Evolutionary conservation across 371 early-diverging fungal species (phyloP), one percentile per base, ranked within the genome.

Genomic region (Spiromyces aspiralis): DNA sequence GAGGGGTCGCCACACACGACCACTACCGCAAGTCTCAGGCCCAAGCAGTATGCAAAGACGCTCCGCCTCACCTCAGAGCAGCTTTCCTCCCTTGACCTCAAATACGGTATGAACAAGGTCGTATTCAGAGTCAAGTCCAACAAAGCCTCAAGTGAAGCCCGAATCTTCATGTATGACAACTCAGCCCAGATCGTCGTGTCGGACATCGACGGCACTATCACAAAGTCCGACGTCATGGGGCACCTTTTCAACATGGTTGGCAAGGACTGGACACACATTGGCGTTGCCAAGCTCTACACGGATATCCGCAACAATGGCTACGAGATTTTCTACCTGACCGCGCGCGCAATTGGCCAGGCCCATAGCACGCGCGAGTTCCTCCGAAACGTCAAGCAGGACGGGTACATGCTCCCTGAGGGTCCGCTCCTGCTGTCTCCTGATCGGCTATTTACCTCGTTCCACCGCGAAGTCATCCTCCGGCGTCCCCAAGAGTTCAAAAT

Each of bases 141-240:
- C 23, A 75, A 82, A 61, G 67, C 67, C 3, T 69, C 64, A 25
- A 89, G 90, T 57, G 67, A 76, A 12, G 83, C 91, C 13, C 81
- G 84, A 50, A 78, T 95, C 19, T 99, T 88, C 64, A 73, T 92
- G 23, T 98, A 94, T 92, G 73, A 83, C 27, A 63, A 81, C 54
- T 77, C 82, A 56, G 82, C 83, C 41, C 78, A 90, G 49, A 79
- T 99, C 25, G 93, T 99, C 23, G 88, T 99, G 48, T 92, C 93
- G 0, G 99, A 99, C 66, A 91, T 99, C 55, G 99, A 99, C 66
- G 99, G 99, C 42, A 99, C 99, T 0, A 97, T 99, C 50, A 99
- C 99, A 35, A 98, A 98, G 64, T 90, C 93, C 2, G 99, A 99
- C 64, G 87, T 90, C 0, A 70, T 94, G 43, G 99, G 99, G 2